Percentiles rank a stretch among this genome's conserved stretches.
These are phyloP conservation scores for Cryphonectria japonica DNA, from an alignment of 2,329 filamentous ascomycete species.

Conservation along the genomic window DNA sequence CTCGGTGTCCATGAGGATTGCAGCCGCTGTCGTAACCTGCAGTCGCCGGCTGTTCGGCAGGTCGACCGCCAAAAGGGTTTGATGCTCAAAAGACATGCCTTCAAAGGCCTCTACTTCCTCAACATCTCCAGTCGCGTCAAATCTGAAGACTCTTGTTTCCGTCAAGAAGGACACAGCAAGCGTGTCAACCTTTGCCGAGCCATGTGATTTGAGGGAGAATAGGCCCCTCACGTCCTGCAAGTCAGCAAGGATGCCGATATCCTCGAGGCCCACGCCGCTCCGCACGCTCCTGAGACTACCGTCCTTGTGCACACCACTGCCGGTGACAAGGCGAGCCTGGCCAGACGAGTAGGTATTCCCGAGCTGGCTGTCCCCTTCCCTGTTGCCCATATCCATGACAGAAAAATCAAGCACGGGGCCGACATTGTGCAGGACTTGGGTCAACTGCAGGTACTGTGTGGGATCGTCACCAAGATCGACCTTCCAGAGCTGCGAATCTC, in stretches of 20 bases:
- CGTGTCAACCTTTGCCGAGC: slow-evolving; percentile 62
- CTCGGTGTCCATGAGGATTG: slow-evolving; percentile 65
- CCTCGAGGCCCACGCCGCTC: slow-evolving; percentile 91
- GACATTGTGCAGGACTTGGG: slow-evolving; percentile 82
- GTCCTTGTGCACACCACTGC: slow-evolving; percentile 87
- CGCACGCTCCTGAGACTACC: slow-evolving; percentile 88
- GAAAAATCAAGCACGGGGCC: slow-evolving; percentile 90
- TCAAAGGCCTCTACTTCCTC: slow-evolving; percentile 83
- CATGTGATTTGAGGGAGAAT: slow-evolving; percentile 66
- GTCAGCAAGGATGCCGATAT: slow-evolving; percentile 79
- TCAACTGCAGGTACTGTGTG: slow-evolving; percentile 56
- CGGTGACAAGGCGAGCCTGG: slow-evolving; percentile 90
- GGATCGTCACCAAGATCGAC: slow-evolving; percentile 57
- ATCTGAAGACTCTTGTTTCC: slow-evolving; percentile 82
- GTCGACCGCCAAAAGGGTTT: slow-evolving; percentile 73
- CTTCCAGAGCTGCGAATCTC: slow-evolving; percentile 82
- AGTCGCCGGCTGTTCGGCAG: slow-evolving; percentile 66
- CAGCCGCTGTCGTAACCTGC: slow-evolving; percentile 73
- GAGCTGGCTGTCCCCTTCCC: slow-evolving; percentile 72
- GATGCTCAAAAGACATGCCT: slow-evolving; percentile 69
- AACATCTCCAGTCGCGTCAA: slow-evolving; percentile 74
- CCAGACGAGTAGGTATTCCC: slow-evolving; percentile 93
- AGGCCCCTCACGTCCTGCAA: slow-evolving; percentile 74
- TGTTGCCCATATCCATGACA: slow-evolving; percentile 93
- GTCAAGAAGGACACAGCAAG: slow-evolving; percentile 80